Evolutionary conservation across 495 filamentous ascomycete genomes (phyloP), one percentile per base, ranked within the genome.

Genomic region (Annulohypoxylon bovei): DNA sequence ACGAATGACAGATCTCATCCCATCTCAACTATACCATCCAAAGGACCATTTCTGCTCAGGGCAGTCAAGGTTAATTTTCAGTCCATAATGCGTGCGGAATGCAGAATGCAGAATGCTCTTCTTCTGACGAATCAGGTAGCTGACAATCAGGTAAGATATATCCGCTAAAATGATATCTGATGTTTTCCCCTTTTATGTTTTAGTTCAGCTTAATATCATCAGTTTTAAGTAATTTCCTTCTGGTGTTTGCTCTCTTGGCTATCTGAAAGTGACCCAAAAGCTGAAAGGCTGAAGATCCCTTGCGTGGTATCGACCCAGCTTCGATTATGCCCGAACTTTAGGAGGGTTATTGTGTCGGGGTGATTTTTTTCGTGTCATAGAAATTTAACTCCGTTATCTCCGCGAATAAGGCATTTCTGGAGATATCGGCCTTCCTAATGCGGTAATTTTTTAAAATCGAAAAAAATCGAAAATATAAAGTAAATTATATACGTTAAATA

Each of bases 41-140:
- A 9, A 28, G 47, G 14, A n/a, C 42, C 14, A 70, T 70, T 55
- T 55, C 39, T 61, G 37, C 35, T 55, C 50, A n/a, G n/a, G n/a
- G n/a, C n/a, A n/a, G n/a, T n/a, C n/a, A 33, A 39, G 37, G 18
- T 30, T n/a, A 47, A 16, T 59, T 55, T 35, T 12, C 7, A 33
- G 30, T 9, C 12, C 12, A 30, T n/a, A n/a, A n/a, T n/a, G n/a
- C n/a, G n/a, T n/a, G n/a, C n/a, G n/a, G n/a, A n/a, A n/a, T n/a
- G n/a, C n/a, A n/a, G n/a, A n/a, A n/a, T n/a, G n/a, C n/a, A n/a
- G n/a, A n/a, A n/a, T n/a, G n/a, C n/a, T n/a, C n/a, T n/a, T n/a
- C n/a, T n/a, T n/a, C n/a, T n/a, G n/a, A n/a, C n/a, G n/a, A n/a
- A n/a, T n/a, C n/a, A n/a, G n/a, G n/a, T n/a, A n/a, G n/a, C 5